phyloP scores from a whole-genome alignment of 352 stramenopile species.

The Pythium pyrilobum region DNA sequence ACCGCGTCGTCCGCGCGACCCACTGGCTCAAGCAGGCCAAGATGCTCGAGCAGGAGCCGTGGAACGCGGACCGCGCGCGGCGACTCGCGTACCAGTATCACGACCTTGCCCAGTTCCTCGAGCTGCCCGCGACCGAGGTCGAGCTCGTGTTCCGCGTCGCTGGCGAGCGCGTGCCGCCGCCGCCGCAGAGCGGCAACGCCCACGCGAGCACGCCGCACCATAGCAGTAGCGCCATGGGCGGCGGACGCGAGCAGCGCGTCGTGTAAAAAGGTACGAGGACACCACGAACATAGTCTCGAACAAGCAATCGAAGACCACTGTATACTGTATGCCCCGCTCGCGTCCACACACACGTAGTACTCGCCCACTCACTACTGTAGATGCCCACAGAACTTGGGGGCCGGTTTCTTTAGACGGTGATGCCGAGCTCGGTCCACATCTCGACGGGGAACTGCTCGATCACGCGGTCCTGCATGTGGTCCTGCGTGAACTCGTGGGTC shows the following conservation, averaged over 20 bases:
- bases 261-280: not conserved
- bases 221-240: not conserved
- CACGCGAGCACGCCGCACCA: not conserved
- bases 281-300: not conserved
- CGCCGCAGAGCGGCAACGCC: not conserved
- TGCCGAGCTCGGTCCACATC: conserved; percentile 56
- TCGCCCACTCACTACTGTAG: not conserved
- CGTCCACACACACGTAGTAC: not conserved
- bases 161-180: conserved; percentile 8
- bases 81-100: conserved; percentile 37
- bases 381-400: not conserved
- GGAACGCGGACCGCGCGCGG: conserved; percentile 49
- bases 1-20: conserved; percentile 53
- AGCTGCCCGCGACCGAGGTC: conserved; percentile 60
- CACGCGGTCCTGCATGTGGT: conserved; percentile 59
- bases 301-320: too few relatives aligned
- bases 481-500: conserved; percentile 40
- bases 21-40: conserved; percentile 65
- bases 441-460: conserved; percentile 50
- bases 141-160: conserved; percentile 47
- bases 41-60: conserved; percentile 57
- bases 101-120: conserved; percentile 59
- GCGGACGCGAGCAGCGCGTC: conserved; percentile 7
- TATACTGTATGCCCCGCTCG: too few relatives aligned
- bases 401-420: not conserved